Base-by-base conservation (phyloP, 495 filamentous ascomycete genomes). In the Extremus antarcticus region DNA sequence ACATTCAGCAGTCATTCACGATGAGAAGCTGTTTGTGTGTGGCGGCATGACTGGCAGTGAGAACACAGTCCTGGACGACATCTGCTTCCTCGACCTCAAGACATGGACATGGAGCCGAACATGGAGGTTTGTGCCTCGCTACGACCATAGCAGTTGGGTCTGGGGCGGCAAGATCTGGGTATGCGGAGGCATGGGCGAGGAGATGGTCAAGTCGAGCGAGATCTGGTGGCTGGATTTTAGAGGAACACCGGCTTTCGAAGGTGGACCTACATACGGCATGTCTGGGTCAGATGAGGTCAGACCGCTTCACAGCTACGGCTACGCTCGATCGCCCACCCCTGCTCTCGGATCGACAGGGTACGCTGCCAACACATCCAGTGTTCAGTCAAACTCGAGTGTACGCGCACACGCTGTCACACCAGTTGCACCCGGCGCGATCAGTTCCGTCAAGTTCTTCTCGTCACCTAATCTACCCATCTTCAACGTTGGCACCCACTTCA, bases 31-130 rank as follows among this genome's bases (percentile, higher is more conserved):
- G 2, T 98, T 94, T 66, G 85, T 98, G 55, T 76, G 92, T 41
- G 92, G 94, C 47, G 92, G 94, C 9, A 83, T 96, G 48, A 88
- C 85, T 11, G 89, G 87, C 0, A 85, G 88, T 54, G 87, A 90
- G 56, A 94, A 84, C 63, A 82, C 85, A 55, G 89, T 95, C 20
- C 74, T 95, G 29, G 91, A 97, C 59, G 92, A 97, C 66, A 85
- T 98, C 53, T 92, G 87, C 68, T 98, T 94, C 68, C 78, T 98
- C 43, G 92, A 98, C 65, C 74, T 98, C 51, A 94, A 94, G 75
- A 96, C 92, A 10, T 95, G 87, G 79, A 95, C 91, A 3, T 98
- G 92, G 92, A 97, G 92, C 50, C 80, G 88, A 47, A 85, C 88
- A 35, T 98, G 92, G 92, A 86, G 83, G 51, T 97, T 97, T 68